Evolutionary conservation across 1,284 basidiomycete genomes (phyloP).

Genomic region (Sanghuangporus sanghuang): DNA sequence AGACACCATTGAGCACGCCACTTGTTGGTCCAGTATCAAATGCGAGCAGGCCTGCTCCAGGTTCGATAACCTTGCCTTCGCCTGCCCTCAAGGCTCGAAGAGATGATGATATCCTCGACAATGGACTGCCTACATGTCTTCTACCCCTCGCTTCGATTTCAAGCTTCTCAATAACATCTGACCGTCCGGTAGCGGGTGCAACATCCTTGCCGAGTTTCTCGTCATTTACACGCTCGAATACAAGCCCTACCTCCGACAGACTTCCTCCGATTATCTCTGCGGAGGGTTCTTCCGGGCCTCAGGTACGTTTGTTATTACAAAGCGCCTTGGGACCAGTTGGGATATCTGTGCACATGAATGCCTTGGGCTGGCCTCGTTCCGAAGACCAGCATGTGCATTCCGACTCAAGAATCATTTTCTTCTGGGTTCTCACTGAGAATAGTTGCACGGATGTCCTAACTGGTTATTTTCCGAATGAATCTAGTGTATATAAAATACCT

Average conservation of each 20-base stretch:
- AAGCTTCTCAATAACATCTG: conserved; percentile 11
- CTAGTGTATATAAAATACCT: not conserved
- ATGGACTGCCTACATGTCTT: conserved; percentile 33
- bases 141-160: conserved; percentile 35
- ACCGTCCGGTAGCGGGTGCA: conserved; percentile 4
- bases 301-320: conserved; percentile 6
- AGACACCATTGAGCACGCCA: conserved; percentile 25
- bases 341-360: not conserved
- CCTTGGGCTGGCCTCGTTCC: not conserved
- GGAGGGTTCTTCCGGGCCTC: conserved; percentile 3
- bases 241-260: conserved; percentile 11
- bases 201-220: conserved; percentile 16
- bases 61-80: conserved; percentile 20
- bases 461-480: not conserved
- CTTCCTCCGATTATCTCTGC: conserved; percentile 15
- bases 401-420: not conserved
- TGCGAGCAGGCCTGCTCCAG: conserved; percentile 22
- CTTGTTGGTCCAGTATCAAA: conserved; percentile 19
- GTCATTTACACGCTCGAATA: conserved; percentile 13
- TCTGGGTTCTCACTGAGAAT: not conserved
- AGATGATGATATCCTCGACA: conserved; percentile 14
- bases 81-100: conserved; percentile 22
- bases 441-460: not conserved
- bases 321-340: not conserved
- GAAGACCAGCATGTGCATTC: not conserved